Evolutionary conservation across 345 rosid genomes (phyloP).

Genomic region (Heritiera littoralis): DNA sequence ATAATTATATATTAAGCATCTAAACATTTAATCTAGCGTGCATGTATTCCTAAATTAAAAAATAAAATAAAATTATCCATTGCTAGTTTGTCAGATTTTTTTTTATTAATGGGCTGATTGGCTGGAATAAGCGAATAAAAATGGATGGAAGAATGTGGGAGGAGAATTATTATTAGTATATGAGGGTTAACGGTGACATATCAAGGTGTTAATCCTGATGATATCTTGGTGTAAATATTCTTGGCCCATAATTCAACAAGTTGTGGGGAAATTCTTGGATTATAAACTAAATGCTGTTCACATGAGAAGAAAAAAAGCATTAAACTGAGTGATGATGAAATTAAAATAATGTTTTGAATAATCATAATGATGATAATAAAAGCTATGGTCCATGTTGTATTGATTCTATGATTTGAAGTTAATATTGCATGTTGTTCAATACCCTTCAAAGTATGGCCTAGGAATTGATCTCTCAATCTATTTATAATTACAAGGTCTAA

Average conservation of each 20-base stretch:
- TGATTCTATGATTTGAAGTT: not conserved
- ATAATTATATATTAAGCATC: no score
- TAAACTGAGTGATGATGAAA: not conserved
- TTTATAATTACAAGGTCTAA: not conserved
- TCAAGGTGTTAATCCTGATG: constrained; percentile 14
- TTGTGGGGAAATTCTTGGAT: not conserved
- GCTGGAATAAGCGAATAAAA: not conserved
- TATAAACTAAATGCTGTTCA: not conserved
- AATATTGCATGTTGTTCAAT: not conserved
- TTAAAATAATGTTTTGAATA: constrained; percentile 6
- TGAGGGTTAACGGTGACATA: constrained; percentile 15
- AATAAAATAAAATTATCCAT: no score
- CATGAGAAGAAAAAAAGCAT: not conserved
- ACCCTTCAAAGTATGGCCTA: constrained; percentile 1
- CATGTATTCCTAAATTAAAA: no score
- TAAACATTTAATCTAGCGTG: no score
- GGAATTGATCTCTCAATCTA: not conserved
- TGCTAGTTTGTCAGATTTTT: no score
- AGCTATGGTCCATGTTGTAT: not conserved
- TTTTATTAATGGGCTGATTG: no score
- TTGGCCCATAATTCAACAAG: constrained; percentile 14
- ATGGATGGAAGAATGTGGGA: not conserved
- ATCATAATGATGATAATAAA: not conserved
- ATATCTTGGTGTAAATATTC: not conserved
- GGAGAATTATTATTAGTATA: no score